These are phyloP conservation scores for Iris pallida DNA, from an alignment of 116 monocot genomes.

Conservation along the genomic window DNA sequence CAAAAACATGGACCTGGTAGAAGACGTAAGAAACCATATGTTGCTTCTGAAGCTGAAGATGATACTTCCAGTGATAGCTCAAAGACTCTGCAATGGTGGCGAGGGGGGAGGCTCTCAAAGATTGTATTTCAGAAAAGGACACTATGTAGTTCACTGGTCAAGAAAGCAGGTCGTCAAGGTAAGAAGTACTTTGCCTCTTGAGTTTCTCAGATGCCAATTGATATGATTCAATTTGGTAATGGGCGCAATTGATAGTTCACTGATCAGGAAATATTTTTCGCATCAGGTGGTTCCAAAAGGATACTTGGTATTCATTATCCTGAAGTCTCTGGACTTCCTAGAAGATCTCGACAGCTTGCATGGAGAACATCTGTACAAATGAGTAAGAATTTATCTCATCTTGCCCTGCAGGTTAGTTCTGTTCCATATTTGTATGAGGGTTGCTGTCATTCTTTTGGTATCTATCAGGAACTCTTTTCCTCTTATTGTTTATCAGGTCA, in stretches of 20 bases:
- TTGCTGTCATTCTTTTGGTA: conserved; percentile 2
- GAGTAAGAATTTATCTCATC: conserved; percentile 62
- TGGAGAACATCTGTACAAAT: conserved; percentile 79
- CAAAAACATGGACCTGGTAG: conserved; percentile 45
- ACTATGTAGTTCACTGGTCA: conserved; percentile 33
- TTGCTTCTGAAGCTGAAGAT: conserved; percentile 15
- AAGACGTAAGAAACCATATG: conserved; percentile 36
- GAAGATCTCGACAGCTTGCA: conserved; percentile 50
- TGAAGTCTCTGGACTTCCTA: conserved; percentile 42
- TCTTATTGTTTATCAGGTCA: conserved; percentile 37
- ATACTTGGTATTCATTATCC: conserved; percentile 49
- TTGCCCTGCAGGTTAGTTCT: conserved; percentile 74
- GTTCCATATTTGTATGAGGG: conserved; percentile 1
- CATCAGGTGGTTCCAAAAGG: conserved; percentile 58
- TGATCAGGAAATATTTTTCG: background rate
- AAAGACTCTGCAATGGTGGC: conserved; percentile 55
- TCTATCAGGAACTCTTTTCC: background rate
- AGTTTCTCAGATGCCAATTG: no score
- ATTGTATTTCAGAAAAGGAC: conserved; percentile 39
- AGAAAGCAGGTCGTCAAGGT: conserved; percentile 79
- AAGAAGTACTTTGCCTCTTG: background rate
- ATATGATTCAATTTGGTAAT: no score
- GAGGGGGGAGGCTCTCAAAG: conserved; percentile 54
- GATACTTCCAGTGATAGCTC: conserved; percentile 26
- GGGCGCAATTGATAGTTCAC: no score